These are phyloP conservation scores for Phytopythium delawarense DNA, from an alignment of 352 stramenopile genomes.

Conservation along the genomic window DNA sequence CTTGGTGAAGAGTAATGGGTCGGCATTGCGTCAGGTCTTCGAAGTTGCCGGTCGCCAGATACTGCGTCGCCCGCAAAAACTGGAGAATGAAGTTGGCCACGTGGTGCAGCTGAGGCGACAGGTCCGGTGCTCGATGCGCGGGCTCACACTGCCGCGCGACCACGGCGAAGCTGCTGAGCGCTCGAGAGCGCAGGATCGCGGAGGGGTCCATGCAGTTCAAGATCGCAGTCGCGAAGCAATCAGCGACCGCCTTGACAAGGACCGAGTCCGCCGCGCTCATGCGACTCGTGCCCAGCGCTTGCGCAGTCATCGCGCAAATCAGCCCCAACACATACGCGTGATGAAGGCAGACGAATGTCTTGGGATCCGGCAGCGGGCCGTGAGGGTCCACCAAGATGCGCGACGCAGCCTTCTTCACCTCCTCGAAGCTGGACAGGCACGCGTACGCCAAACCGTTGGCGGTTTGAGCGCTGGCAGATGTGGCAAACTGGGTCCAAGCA, in stretches of 20 bases:
- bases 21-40: slow-evolving; percentile 59
- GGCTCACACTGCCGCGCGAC: slow-evolving; percentile 48
- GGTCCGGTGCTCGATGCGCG: slow-evolving; percentile 36
- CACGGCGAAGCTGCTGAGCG: slow-evolving; percentile 49
- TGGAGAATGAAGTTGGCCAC: slow-evolving; percentile 76
- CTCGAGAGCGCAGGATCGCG: slow-evolving; percentile 42
- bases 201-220: slow-evolving; percentile 73
- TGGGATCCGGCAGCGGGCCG: slow-evolving; percentile 32
- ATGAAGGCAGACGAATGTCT: slow-evolving; percentile 77
- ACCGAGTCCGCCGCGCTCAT: slow-evolving; percentile 52
- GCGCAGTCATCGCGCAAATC: slow-evolving; percentile 72
- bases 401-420: slow-evolving; percentile 71
- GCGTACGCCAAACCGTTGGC: slow-evolving; percentile 57
- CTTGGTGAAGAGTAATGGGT: slow-evolving; percentile 40
- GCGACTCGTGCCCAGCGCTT: slow-evolving; percentile 64
- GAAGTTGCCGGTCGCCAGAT: slow-evolving; percentile 52
- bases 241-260: slow-evolving; percentile 63
- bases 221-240: slow-evolving; percentile 72
- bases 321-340: slow-evolving; percentile 77
- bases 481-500: slow-evolving; percentile 73
- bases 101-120: slow-evolving; percentile 64
- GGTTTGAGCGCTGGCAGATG: slow-evolving; percentile 37
- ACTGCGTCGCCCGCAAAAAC: slow-evolving; percentile 60
- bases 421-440: slow-evolving; percentile 73
- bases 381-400: slow-evolving; percentile 54